A percentile compares a stretch with the other conserved stretches of the same genome.
These are phyloP conservation scores for Diplocarpon mali DNA, from an alignment of 2,329 filamentous ascomycete genomes.

Conservation along the genomic window DNA sequence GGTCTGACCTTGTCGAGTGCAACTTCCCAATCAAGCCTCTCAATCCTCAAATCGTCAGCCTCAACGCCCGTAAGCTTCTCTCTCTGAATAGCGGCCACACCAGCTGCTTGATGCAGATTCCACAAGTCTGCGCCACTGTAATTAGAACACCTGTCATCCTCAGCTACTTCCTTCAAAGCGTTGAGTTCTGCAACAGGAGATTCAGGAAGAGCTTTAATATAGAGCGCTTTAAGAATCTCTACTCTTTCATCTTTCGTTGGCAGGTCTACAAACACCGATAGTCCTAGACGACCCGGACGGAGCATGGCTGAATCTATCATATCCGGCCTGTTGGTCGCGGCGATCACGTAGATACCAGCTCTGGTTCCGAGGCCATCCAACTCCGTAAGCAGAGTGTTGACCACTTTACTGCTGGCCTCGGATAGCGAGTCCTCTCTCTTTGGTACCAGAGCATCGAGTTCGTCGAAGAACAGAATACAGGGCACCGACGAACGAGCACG, in stretches of 20 bases:
- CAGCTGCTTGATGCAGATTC: constrained; percentile 34
- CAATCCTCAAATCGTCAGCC: constrained; percentile 21
- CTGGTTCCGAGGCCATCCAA: constrained; percentile 76
- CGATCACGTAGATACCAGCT: constrained; percentile 84
- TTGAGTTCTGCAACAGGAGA: constrained; percentile 40
- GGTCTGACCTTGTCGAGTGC: constrained; percentile 25
- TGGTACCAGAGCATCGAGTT: constrained; percentile 86
- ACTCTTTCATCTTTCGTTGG: constrained; percentile 69
- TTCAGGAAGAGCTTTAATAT: constrained; percentile 40
- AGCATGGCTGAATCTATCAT: constrained; percentile 96
- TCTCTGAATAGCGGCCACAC: constrained; percentile 27
- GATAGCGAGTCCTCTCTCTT: constrained; percentile 67
- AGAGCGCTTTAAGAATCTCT: constrained; percentile 69
- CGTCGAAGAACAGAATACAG: constrained; percentile 96
- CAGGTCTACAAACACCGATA: constrained; percentile 78
- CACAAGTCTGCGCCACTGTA: constrained; percentile 63
- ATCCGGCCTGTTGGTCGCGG: constrained; percentile 87
- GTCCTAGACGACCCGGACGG: constrained; percentile 79
- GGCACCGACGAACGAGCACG: constrained; percentile 78
- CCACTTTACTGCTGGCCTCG: constrained; percentile 78
- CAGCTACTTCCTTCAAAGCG: constrained; percentile 52
- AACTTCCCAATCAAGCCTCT: constrained; percentile 25
- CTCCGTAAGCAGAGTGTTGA: constrained; percentile 91
- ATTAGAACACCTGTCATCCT: constrained; percentile 54
- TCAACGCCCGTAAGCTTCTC: constrained; percentile 15